Conservation (phyloP, 768 basidiomycete species). For the Naganishia friedmannii region DNA sequence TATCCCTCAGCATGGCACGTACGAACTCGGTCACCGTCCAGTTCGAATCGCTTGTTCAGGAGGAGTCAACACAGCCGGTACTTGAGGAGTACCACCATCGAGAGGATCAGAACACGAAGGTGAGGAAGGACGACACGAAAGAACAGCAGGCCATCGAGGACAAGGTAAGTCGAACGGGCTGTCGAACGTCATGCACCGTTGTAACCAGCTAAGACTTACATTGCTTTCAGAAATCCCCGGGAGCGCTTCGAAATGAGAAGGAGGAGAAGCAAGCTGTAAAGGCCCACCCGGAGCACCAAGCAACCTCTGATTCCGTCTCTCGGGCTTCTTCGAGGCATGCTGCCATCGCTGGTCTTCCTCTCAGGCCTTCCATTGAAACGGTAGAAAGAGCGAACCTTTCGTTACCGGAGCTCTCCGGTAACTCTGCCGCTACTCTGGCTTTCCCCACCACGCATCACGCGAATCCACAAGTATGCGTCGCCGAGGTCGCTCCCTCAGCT, state of each 20-base stretch:
- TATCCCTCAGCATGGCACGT: slow-evolving; percentile 36
- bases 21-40: slow-evolving; percentile 44
- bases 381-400: slow-evolving; percentile 7
- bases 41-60: slow-evolving; percentile 44
- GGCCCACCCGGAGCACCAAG: slow-evolving; percentile 30
- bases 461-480: slow-evolving; percentile 39
- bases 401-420: neutral
- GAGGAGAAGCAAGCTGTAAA: slow-evolving; percentile 29
- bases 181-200: neutral
- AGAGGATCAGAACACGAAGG: slow-evolving; percentile 39
- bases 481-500: slow-evolving; percentile 32
- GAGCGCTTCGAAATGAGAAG: slow-evolving; percentile 6
- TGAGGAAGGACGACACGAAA: slow-evolving; percentile 53
- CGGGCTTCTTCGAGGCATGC: slow-evolving; percentile 7
- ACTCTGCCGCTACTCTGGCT: slow-evolving; percentile 37
- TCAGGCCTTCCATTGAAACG: slow-evolving; percentile 19
- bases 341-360: slow-evolving; percentile 9
- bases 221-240: too few relatives aligned
- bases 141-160: slow-evolving; percentile 51
- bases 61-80: slow-evolving; percentile 38
- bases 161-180: slow-evolving; percentile 55
- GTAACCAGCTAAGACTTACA: too few relatives aligned
- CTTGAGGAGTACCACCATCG: slow-evolving; percentile 37
- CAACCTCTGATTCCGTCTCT: slow-evolving; percentile 10
- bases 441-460: slow-evolving; percentile 39